Base-by-base conservation (phyloP, 495 filamentous ascomycete genomes). In the Talaromyces thailandensis region DNA sequence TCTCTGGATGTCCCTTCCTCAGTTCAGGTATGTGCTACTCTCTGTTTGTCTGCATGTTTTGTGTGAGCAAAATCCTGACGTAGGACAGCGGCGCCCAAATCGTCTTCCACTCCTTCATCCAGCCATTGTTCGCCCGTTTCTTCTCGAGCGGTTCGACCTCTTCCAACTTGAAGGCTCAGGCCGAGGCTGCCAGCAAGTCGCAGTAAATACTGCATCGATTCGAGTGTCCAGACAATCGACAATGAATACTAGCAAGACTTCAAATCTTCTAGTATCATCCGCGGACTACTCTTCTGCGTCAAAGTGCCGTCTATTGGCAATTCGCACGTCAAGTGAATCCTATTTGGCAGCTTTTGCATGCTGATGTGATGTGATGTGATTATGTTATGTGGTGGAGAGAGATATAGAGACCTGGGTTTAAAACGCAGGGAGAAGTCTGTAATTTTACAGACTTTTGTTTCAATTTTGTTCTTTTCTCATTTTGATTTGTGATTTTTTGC, bases 1-100 rank as follows among this genome's bases (percentile, higher is more conserved):
- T 68, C 85, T 99, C 71, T 99, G 95, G 95, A 90, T 98, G 78
- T 87, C 93, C 66, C 90, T 99, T 64, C 94, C 94, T 67, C 86
- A 90, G 76, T 95, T 92, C 80, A 80, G 79, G 94, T 98, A 87
- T 72, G 88, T 16, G 35, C 14, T 81, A 35, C 51, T 28, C 14
- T n/a, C 2, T 26, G 26, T 4, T 4, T 28, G 58, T 68, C 24
- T 62, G 37, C 37, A 48, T 26, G 9, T 18, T 8, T 8, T 24
- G 7, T 3, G 35, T 58, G 48, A 48, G 56, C 31, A 12, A 1
- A 50, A 6, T 3, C 25, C 71, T 77, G 62, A 79, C 65, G 63
- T 37, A 25, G n/a, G 67, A 52, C 67, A 97, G 94, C 71, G 95
- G 94, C 73, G 93, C 94, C 69, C 90, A 97, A 78, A 75, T 97